Percentiles rank a stretch among this genome's conserved stretches.
Evolutionary conservation across 2,329 filamentous ascomycete genomes (phyloP).

Genomic region (Apiospora kogelbergensis): DNA sequence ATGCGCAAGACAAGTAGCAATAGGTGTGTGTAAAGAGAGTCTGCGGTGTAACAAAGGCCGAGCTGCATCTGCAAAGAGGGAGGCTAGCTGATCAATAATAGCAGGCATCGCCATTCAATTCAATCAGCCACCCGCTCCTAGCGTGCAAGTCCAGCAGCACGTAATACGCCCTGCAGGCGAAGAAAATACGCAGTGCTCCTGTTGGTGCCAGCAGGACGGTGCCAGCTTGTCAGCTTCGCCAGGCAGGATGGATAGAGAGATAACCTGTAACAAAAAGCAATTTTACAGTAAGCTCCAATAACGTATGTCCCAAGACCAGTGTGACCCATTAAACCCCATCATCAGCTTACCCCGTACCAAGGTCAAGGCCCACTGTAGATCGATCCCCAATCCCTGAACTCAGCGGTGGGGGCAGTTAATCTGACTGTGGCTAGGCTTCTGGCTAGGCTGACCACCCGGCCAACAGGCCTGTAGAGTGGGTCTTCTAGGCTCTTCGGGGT

Average conservation of each 20-base stretch:
- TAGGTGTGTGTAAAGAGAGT: background rate
- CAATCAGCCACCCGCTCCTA: background rate
- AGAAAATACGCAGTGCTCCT: background rate
- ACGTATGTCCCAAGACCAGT: background rate
- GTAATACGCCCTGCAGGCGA: background rate
- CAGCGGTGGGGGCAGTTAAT: background rate
- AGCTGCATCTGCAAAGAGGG: background rate
- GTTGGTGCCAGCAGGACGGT: background rate
- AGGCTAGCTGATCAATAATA: background rate
- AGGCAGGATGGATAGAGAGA: too few species aligned
- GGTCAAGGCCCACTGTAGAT: background rate
- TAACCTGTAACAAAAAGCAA: conserved; percentile 1
- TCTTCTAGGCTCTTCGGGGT: background rate
- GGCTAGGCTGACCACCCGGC: too few species aligned
- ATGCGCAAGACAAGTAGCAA: too few species aligned
- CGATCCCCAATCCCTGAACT: background rate
- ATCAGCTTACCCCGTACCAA: background rate
- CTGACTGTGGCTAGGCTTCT: background rate
- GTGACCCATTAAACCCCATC: background rate
- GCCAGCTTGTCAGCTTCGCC: background rate
- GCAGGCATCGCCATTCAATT: background rate
- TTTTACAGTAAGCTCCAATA: background rate
- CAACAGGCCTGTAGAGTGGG: background rate
- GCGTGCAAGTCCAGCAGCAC: background rate
- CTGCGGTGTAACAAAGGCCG: background rate